phyloP scores from a whole-genome alignment of 352 stramenopile genomes.

The Globisporangium cystogenes region DNA sequence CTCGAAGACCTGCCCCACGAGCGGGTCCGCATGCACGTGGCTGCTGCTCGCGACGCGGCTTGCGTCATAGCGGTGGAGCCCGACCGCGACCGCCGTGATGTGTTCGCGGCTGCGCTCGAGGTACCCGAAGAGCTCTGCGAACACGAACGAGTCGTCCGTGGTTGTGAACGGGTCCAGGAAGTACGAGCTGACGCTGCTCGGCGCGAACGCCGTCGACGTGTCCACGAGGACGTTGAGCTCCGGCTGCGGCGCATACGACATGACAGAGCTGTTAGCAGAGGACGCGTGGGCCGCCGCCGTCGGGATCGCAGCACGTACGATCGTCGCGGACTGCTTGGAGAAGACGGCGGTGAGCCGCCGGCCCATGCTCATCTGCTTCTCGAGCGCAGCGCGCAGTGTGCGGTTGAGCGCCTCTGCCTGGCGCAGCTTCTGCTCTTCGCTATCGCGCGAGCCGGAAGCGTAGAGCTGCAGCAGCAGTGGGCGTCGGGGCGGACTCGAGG shows the following conservation, averaged over 20 bases:
- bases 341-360: neutral
- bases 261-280: neutral
- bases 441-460: neutral
- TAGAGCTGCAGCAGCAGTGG: no score
- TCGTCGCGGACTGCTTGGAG: no score
- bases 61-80: neutral
- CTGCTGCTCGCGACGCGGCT: neutral
- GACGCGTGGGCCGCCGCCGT: neutral
- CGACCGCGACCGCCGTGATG: neutral
- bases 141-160: neutral
- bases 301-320: neutral
- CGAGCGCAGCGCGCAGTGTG: slow-evolving; percentile 27
- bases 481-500: no score
- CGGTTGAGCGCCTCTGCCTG: slow-evolving; percentile 31
- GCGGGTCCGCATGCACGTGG: neutral
- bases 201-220: neutral
- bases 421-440: slow-evolving; percentile 14
- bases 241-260: neutral
- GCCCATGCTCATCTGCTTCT: slow-evolving; percentile 16
- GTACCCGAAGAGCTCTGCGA: neutral
- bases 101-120: neutral
- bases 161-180: no score
- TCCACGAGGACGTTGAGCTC: neutral
- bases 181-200: neutral
- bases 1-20: slow-evolving; percentile 1